A percentile compares a stretch with the other conserved stretches of the same genome.
Evolutionary conservation across 805 yeast genomes (phyloP).

Genomic region (Wickerhamomyces sydowiorum): DNA sequence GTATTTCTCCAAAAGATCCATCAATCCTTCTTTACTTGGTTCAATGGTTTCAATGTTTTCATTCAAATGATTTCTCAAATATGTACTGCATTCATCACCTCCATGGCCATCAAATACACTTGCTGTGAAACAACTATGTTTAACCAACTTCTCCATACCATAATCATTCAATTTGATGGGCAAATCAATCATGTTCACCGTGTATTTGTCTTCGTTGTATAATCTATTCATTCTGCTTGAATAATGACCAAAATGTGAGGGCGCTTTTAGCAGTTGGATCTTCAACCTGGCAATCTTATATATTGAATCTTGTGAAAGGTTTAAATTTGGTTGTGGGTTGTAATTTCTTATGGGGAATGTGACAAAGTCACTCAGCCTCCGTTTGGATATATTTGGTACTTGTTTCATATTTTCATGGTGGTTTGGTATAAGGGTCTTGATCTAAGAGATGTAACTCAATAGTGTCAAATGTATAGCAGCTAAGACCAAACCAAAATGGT

Average conservation of each 20-base stretch:
- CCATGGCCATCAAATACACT: slow-evolving; percentile 95
- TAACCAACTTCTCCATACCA: slow-evolving; percentile 14
- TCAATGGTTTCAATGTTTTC: slow-evolving; percentile 41
- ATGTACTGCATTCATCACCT: slow-evolving; percentile 67
- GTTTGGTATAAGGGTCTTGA: background rate
- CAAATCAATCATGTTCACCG: slow-evolving; percentile 53
- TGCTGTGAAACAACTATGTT: slow-evolving; percentile 50
- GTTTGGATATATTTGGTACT: background rate
- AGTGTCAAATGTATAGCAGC: background rate
- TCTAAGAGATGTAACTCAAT: too few relatives aligned
- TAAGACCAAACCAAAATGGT: too few relatives aligned
- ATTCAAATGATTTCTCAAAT: slow-evolving; percentile 49
- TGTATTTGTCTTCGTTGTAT: slow-evolving; percentile 77
- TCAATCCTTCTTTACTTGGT: slow-evolving; percentile 27
- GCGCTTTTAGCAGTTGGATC: slow-evolving; percentile 42
- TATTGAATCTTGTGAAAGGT: slow-evolving; percentile 8
- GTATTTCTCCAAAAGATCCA: slow-evolving; percentile 48
- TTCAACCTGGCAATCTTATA: slow-evolving; percentile 14
- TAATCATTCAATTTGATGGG: slow-evolving; percentile 27
- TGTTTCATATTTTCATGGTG: slow-evolving; percentile 1
- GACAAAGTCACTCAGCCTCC: slow-evolving; percentile 16
- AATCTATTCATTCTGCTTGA: slow-evolving; percentile 70
- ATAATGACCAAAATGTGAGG: slow-evolving; percentile 64
- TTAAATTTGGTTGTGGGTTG: slow-evolving; percentile 8
- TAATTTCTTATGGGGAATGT: slow-evolving; percentile 14